Evolutionary conservation across 2,329 filamentous ascomycete species (phyloP).

Genomic region (Pseudopithomyces chartarum): DNA sequence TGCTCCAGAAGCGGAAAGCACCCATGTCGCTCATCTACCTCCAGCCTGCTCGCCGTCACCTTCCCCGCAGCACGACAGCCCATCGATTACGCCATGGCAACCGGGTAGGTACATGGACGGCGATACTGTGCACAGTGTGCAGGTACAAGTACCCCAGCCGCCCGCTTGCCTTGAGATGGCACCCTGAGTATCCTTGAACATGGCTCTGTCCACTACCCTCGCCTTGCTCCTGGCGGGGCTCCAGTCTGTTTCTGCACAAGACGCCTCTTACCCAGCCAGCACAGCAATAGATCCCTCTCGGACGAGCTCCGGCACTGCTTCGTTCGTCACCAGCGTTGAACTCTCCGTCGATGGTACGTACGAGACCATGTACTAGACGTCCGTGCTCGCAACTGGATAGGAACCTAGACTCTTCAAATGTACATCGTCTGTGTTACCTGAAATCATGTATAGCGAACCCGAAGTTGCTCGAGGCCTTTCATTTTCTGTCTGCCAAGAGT

Average conservation of each 20-base stretch:
- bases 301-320: constrained; percentile 11
- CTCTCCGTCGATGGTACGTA: constrained; percentile 17
- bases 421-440: background rate
- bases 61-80: background rate
- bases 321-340: constrained; percentile 15
- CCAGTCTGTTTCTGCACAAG: constrained; percentile 7
- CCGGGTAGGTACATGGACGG: background rate
- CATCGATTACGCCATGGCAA: background rate
- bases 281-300: constrained; percentile 2
- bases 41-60: background rate
- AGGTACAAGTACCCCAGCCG: background rate
- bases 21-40: background rate
- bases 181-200: background rate
- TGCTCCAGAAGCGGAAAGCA: background rate
- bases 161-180: background rate
- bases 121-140: background rate
- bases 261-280: constrained; percentile 7
- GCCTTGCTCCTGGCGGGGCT: constrained; percentile 7
- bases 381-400: background rate
- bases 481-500: too few relatives aligned
- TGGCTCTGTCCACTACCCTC: background rate
- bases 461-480: too few relatives aligned
- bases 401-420: too few relatives aligned
- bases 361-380: background rate
- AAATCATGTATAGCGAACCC: too few relatives aligned